These are phyloP conservation scores for Zoysia matrella DNA, from an alignment of 202 grass and related monocot genomes.

Conservation along the genomic window DNA sequence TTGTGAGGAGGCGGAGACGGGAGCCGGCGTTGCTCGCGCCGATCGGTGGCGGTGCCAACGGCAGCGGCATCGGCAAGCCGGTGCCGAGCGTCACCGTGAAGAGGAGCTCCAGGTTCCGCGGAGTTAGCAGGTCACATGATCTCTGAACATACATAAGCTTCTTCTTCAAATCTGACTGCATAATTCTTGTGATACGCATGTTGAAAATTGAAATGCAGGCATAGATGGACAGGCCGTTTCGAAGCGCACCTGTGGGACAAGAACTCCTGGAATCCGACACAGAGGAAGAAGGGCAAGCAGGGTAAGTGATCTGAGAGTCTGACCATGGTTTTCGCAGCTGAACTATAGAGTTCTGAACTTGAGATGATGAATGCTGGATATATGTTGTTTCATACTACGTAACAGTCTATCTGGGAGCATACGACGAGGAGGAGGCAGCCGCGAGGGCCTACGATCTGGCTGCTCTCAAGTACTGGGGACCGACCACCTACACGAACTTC, in stretches of 20 bases:
- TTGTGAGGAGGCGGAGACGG: conserved; percentile 53
- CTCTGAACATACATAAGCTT: background rate
- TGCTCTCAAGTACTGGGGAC: conserved; percentile 67
- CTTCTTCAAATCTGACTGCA: background rate
- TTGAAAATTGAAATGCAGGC: conserved; percentile 35
- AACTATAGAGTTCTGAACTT: background rate
- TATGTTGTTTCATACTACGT: background rate
- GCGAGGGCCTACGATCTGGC: conserved; percentile 68
- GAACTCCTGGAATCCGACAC: conserved; percentile 60
- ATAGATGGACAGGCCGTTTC: background rate
- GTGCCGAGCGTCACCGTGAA: conserved; percentile 59
- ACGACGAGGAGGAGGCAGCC: conserved; percentile 64
- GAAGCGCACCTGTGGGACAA: conserved; percentile 23
- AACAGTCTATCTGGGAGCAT: conserved; percentile 60
- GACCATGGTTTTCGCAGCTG: background rate
- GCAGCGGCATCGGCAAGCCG: conserved; percentile 43
- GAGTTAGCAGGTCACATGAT: conserved; percentile 71
- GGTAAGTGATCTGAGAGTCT: conserved; percentile 10
- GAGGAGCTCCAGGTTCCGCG: conserved; percentile 90
- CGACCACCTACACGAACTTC: conserved; percentile 55
- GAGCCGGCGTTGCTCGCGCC: conserved; percentile 32
- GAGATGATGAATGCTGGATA: conserved; percentile 15
- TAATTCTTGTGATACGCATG: background rate
- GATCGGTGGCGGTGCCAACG: conserved; percentile 1
- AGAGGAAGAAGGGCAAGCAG: conserved; percentile 73